Conservation (phyloP, 805 yeast species). For the Candida hungchunana region DNA sequence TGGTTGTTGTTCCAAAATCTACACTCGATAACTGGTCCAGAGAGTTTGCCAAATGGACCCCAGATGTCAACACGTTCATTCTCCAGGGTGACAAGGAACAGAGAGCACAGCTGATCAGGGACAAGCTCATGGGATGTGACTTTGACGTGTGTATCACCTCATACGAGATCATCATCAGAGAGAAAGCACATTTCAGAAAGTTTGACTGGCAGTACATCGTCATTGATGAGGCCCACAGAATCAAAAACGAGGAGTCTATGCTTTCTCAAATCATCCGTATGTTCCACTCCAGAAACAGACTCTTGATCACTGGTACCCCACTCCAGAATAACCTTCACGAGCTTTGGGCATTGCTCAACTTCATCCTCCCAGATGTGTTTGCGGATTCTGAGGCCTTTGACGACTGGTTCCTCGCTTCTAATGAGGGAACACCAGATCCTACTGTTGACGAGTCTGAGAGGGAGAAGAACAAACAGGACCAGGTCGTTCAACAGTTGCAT, state of each 20-base stretch:
- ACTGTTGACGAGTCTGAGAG: slow-evolving; percentile 36
- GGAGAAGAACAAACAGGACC: slow-evolving; percentile 36
- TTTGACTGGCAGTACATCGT: slow-evolving; percentile 73
- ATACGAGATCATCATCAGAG: slow-evolving; percentile 73
- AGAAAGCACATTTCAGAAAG: slow-evolving; percentile 61
- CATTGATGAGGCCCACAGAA: slow-evolving; percentile 81
- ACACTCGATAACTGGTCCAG: slow-evolving; percentile 79
- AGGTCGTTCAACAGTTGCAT: slow-evolving; percentile 63
- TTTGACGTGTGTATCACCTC: slow-evolving; percentile 64
- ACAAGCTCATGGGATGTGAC: slow-evolving; percentile 50
- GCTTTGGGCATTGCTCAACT: slow-evolving; percentile 76
- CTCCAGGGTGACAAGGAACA: slow-evolving; percentile 73
- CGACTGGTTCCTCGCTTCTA: slow-evolving; percentile 54
- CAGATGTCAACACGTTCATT: slow-evolving; percentile 66
- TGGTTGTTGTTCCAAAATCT: slow-evolving; percentile 75
- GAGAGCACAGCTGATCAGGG: slow-evolving; percentile 49
- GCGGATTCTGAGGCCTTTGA: slow-evolving; percentile 71
- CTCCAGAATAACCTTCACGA: slow-evolving; percentile 76
- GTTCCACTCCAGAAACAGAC: slow-evolving; percentile 64
- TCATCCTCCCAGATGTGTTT: slow-evolving; percentile 74
- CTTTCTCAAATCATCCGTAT: slow-evolving; percentile 70
- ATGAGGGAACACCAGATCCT: slow-evolving; percentile 26
- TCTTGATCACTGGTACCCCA: slow-evolving; percentile 80
- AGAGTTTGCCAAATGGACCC: slow-evolving; percentile 76
- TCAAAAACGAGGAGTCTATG: slow-evolving; percentile 59